phyloP scores from a whole-genome alignment of 2,329 filamentous ascomycete species.

The Onygenales sp. region DNA sequence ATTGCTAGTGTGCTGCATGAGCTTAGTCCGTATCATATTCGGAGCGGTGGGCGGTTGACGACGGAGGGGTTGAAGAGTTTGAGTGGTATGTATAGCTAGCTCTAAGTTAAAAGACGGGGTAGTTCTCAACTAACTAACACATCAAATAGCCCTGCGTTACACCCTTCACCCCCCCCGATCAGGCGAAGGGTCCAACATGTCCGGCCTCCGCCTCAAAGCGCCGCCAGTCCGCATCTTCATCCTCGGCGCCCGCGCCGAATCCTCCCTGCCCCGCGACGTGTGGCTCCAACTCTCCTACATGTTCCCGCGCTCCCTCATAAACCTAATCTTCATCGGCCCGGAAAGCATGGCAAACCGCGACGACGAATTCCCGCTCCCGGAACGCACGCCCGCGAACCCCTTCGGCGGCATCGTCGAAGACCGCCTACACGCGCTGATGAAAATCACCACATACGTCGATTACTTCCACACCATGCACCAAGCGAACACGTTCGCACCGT shows the following conservation, averaged over 20 bases:
- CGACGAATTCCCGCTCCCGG: constrained; percentile 80
- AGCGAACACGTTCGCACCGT: constrained; percentile 81
- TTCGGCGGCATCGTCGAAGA: constrained; percentile 94
- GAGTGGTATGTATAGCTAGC: constrained; percentile 55
- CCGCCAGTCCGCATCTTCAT: constrained; percentile 89
- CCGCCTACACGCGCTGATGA: constrained; percentile 76
- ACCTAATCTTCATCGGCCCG: constrained; percentile 88
- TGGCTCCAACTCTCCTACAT: constrained; percentile 93
- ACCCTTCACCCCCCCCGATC: constrained; percentile 78
- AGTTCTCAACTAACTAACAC: constrained; percentile 9
- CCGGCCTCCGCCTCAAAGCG: constrained; percentile 71
- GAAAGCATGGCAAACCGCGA: constrained; percentile 95
- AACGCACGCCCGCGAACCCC: constrained; percentile 74
- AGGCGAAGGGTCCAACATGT: constrained; percentile 64
- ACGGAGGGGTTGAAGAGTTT: constrained; percentile 87
- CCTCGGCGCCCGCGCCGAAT: constrained; percentile 91
- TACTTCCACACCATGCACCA: constrained; percentile 97
- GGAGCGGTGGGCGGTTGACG: constrained; percentile 65
- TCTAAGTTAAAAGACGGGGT: background rate
- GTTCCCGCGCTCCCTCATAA: constrained; percentile 84
- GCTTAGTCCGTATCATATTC: constrained; percentile 81
- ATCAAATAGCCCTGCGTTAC: constrained; percentile 66
- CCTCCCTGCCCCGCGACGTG: constrained; percentile 82
- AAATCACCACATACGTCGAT: constrained; percentile 95
- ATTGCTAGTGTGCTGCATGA: constrained; percentile 89